Conservation (phyloP, 306 rosid genomes). For the Sicyos baderoa region DNA sequence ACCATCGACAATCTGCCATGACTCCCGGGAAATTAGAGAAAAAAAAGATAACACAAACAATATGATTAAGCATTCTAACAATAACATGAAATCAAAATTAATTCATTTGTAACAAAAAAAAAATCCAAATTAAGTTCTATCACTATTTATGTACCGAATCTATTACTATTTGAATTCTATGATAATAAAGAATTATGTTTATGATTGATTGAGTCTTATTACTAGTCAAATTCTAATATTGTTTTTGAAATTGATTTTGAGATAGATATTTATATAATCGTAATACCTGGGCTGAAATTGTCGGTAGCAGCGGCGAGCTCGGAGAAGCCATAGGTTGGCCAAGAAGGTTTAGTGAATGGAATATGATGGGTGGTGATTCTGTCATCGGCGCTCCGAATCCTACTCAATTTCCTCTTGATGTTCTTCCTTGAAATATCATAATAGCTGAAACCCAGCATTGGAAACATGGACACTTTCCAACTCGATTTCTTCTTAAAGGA, state of each 20-base stretch:
- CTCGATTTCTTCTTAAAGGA: slow-evolving; percentile 47
- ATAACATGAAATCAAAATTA: no score
- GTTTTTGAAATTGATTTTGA: no score
- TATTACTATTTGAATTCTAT: no score
- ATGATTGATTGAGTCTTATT: no score
- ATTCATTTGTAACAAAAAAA: no score
- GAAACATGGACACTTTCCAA: slow-evolving; percentile 43
- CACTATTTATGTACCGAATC: no score
- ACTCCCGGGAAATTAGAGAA: neutral
- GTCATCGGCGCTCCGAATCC: slow-evolving; percentile 58
- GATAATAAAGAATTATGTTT: no score
- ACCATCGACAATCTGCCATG: neutral
- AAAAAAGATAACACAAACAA: no score
- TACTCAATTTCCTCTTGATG: slow-evolving; percentile 44
- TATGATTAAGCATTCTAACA: no score
- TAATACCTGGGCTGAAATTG: slow-evolving; percentile 63
- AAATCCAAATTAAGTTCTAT: no score
- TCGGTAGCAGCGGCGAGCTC: slow-evolving; percentile 66
- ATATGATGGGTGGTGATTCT: slow-evolving; percentile 27
- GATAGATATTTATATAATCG: no score
- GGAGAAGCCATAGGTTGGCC: slow-evolving; percentile 66
- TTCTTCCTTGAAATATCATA: slow-evolving; percentile 38
- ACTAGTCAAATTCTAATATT: no score
- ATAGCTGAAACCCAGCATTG: slow-evolving; percentile 35
- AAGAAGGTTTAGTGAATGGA: slow-evolving; percentile 50